Conservation (phyloP, 257 asterid species). For the Perilla frutescens region DNA sequence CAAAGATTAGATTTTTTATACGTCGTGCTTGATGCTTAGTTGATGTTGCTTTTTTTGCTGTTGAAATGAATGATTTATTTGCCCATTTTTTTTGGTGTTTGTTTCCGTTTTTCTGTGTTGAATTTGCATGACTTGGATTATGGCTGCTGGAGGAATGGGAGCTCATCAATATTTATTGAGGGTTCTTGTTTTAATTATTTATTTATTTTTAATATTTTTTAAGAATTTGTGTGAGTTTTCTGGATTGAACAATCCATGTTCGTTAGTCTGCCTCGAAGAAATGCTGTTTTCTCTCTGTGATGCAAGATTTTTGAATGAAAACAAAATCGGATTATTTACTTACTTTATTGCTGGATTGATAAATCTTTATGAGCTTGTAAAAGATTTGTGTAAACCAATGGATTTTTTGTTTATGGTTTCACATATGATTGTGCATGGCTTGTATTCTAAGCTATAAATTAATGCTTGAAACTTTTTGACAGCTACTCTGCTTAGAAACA, state of each 20-base stretch:
- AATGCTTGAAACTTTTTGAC: background rate
- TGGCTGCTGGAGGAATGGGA: background rate
- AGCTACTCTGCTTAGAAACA: background rate
- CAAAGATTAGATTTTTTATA: background rate
- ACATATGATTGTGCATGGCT: constrained; percentile 5
- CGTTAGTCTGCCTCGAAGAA: background rate
- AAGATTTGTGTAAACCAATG: constrained; percentile 5
- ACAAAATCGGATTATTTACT: background rate
- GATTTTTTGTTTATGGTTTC: background rate
- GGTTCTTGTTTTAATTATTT: background rate
- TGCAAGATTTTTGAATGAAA: background rate
- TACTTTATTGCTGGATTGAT: background rate
- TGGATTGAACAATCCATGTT: background rate
- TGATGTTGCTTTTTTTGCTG: background rate
- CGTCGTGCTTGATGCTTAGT: background rate
- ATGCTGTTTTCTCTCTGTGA: constrained; percentile 2
- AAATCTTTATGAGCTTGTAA: background rate
- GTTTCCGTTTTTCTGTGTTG: constrained; percentile 13
- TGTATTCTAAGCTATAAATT: background rate
- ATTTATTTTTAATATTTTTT: background rate
- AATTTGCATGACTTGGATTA: constrained; percentile 27
- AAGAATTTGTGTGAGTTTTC: background rate
- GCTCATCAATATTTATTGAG: background rate
- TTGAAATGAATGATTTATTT: background rate
- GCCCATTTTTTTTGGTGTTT: constrained; percentile 16